Base-by-base conservation (phyloP, 169 alveolate genomes). In the Eimeria praecox region DNA sequence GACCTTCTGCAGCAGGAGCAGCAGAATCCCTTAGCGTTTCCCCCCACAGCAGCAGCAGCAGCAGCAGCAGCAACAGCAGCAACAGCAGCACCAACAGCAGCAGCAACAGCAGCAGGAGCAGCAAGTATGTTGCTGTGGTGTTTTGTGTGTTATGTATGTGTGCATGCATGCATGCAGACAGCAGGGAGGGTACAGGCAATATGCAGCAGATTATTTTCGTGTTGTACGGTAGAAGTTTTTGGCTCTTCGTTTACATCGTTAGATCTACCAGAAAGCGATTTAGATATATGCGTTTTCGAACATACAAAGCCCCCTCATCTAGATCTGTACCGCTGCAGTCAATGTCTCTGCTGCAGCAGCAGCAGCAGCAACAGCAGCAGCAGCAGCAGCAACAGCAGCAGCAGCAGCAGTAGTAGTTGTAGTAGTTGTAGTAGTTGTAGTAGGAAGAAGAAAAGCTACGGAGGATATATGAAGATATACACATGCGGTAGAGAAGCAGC, bases 261-360 rank as follows among this genome's bases (percentile, higher is more conserved):
- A 0, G 62, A 38, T 46, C 82, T 86, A 12, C 82, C 93, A 8
- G 66, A 38, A 10, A 66, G 92, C n/a, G 95, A 92, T 71, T 56
- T 92, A 24, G 95, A 92, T 71, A 27, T 92, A 3, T 92, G 95
- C 69, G 75, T 78, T n/a, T 77, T 86, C 40, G 56, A 56, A 12
- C 42, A 62, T 33, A 22, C 56, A 1, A 16, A 14, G 49, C 93
- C 93, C n/a, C 93, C 93, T 59, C 59, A 20, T 30, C 35, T 59
- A 27, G 46, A 46, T 10, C 44, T 30, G 59, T 64, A 62, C n/a
- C 14, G 54, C 20, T 86, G 82, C 82, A 64, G 93, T 38, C 82
- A 62, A 30, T 83, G 91, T 66, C 75, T 46, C 46, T 83, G 91
- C 75, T 83, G 91, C 91, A 52, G 69, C 91, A 22, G 6, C 69